These are phyloP conservation scores for Sordariomycetes sp. DNA, from an alignment of 2,329 filamentous ascomycete genomes.

Conservation along the genomic window DNA sequence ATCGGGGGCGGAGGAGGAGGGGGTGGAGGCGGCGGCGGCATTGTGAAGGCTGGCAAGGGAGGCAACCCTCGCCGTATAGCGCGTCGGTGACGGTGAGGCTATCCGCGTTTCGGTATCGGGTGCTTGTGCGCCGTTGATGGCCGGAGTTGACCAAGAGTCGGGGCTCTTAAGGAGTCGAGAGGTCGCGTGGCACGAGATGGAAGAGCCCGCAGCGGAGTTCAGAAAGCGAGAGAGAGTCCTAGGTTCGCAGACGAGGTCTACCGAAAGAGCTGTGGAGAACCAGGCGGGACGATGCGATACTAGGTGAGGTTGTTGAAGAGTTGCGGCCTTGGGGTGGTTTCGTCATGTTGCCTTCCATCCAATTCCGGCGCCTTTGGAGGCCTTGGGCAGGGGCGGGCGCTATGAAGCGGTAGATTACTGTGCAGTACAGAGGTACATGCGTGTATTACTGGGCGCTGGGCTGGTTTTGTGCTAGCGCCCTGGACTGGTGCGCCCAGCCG, in stretches of 20 bases:
- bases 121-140: background rate
- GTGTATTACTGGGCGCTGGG: background rate
- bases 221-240: background rate
- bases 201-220: background rate
- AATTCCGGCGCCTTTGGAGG: background rate
- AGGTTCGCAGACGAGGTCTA: background rate
- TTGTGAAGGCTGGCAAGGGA: background rate
- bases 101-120: background rate
- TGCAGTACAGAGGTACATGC: background rate
- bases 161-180: background rate
- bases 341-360: background rate
- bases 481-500: background rate
- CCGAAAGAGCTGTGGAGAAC: background rate
- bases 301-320: background rate
- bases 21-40: constrained; percentile 18
- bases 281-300: background rate
- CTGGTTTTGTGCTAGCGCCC: background rate
- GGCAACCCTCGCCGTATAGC: background rate
- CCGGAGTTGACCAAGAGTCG: background rate
- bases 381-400: background rate
- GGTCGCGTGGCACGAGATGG: background rate
- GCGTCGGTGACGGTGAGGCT: background rate
- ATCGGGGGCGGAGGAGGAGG: constrained; percentile 63
- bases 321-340: background rate
- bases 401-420: background rate